These are phyloP conservation scores for Cymbidium sinense DNA, from an alignment of 106 monocot species.

Conservation along the genomic window DNA sequence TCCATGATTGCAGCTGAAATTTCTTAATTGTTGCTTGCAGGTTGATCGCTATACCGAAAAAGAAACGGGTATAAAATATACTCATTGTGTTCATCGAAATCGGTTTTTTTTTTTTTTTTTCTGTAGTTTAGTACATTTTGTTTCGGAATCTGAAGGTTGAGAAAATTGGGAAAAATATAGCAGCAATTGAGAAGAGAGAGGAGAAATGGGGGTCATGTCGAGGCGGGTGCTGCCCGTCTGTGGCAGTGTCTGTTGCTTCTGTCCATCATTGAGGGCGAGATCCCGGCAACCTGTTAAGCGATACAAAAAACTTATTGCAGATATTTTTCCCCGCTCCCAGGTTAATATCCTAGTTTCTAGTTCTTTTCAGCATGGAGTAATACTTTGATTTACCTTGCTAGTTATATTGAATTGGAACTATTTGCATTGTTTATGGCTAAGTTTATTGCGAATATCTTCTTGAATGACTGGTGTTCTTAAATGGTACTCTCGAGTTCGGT, in stretches of 20 bases:
- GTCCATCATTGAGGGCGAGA: conserved; percentile 23
- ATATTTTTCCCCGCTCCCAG: conserved; percentile 22
- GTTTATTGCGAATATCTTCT: not conserved
- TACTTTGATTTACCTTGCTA: not conserved
- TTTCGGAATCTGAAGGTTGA: not conserved
- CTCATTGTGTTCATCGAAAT: not conserved
- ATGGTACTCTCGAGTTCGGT: not conserved
- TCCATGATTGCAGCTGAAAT: not conserved
- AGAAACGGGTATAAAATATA: not conserved
- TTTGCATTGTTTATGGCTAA: not conserved
- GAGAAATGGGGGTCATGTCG: conserved; percentile 35
- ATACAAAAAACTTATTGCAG: conserved; percentile 31
- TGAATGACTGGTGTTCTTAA: not conserved
- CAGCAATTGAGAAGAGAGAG: not conserved
- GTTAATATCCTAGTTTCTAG: not conserved
- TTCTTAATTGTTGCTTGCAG: not conserved
- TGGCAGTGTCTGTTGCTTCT: conserved; percentile 29
- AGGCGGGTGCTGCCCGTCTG: conserved; percentile 32
- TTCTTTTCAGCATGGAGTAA: not conserved
- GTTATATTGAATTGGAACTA: not conserved
- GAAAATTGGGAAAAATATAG: not conserved
- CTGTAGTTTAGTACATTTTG: not conserved
- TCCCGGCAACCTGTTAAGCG: conserved; percentile 32
- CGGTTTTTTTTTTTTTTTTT: too few relatives aligned
- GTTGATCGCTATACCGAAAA: not conserved